Base-by-base conservation (phyloP, 2,329 filamentous ascomycete genomes). In the Colletotrichum abscissum region DNA sequence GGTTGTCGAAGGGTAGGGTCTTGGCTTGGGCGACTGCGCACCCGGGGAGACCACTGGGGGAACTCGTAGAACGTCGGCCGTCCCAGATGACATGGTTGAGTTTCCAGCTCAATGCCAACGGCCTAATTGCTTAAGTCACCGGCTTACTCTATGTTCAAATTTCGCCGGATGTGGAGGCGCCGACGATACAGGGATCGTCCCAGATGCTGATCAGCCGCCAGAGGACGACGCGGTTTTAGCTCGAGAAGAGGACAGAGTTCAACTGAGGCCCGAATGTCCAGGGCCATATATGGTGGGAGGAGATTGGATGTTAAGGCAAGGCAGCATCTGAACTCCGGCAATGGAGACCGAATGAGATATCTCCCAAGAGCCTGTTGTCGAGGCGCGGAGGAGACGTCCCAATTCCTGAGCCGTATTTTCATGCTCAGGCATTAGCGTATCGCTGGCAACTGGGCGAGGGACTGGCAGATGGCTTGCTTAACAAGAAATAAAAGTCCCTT, bases 161-260 rank as follows among this genome's bases (percentile, higher is more conserved):
- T 55, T 35, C 22, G 7, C 52, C 57, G 30, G 16, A 5, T 24
- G 35, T 38, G 57, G 63, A 63, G 55, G 54, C 60, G 19, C 42
- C 63, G 26, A 42, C 2, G 7, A 14, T 58, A 42, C 69, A 72
- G 57, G 49, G 49, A 57, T 63, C 24, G 57, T 35, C 69, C 69
- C 14, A 14, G 69, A 35, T 8, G 56, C 2, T 3, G n/a, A 54
- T n/a, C 9, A 7, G 26, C 33, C 42, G 24, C 30, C 14, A 49
- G 12, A 16, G 4, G 16, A 6, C 14, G 38, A 68, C 8, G 28
- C 64, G 22, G 24, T 35, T 68, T 62, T n/a, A 22, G 69, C 38
- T 28, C 35, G 28, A 49, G 42, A 22, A 28, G 49, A 19, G 30
- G 42, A 35, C 14, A 63, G 8, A 57, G 42, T n/a, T 49, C 42